A percentile compares a stretch with the other conserved stretches of the same genome.
These are phyloP conservation scores for Cokeromyces recurvatus DNA, from an alignment of 371 early-diverging fungal species.

Conservation along the genomic window DNA sequence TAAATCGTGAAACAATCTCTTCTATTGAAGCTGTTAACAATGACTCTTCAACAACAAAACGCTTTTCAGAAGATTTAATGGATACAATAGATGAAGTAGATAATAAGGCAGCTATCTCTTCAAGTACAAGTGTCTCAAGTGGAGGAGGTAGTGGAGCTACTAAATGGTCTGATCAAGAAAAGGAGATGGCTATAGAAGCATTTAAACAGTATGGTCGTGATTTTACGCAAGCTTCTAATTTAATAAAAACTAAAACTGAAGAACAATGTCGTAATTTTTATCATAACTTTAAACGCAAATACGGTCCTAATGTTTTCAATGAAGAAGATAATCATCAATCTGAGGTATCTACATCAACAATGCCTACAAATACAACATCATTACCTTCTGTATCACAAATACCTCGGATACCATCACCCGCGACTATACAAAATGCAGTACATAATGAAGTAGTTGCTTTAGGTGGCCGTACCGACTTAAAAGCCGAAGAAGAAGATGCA, in stretches of 20 bases:
- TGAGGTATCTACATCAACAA: neutral
- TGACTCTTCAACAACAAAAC: neutral
- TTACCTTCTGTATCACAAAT: neutral
- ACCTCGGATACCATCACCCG: too few relatives aligned
- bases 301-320: slow-evolving; percentile 58
- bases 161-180: slow-evolving; percentile 74
- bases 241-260: slow-evolving; percentile 75
- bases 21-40: neutral
- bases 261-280: slow-evolving; percentile 81
- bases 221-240: slow-evolving; percentile 63
- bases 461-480: slow-evolving; percentile 29
- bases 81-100: slow-evolving; percentile 19
- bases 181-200: slow-evolving; percentile 68
- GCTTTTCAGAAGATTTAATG: neutral
- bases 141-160: slow-evolving; percentile 32
- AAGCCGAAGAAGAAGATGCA: slow-evolving; percentile 51
- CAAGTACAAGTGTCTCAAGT: neutral
- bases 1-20: neutral
- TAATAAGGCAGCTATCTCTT: slow-evolving; percentile 20
- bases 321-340: slow-evolving; percentile 29
- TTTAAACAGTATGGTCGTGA: slow-evolving; percentile 71
- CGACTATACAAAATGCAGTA: neutral
- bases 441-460: slow-evolving; percentile 2
- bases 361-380: neutral
- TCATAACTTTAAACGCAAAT: slow-evolving; percentile 69